Evolutionary conservation across 2,329 filamentous ascomycete genomes (phyloP).

Genomic region (Chaetomium olivaceum): DNA sequence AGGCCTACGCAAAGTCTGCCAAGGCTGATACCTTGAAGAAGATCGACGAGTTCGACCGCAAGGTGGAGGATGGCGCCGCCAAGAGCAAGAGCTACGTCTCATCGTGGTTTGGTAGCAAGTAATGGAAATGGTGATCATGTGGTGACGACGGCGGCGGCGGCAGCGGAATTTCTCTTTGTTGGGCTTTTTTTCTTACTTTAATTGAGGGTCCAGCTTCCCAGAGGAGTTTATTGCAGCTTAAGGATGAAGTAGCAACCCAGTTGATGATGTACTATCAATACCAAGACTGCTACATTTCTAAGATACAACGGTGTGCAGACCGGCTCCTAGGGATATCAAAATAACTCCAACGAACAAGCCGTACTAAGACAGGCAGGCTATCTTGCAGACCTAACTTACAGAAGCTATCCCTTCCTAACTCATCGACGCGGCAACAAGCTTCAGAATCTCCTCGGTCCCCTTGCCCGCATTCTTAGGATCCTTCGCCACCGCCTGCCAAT

Average conservation of each 20-base stretch:
- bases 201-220: background rate
- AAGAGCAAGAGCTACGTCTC: conserved; percentile 84
- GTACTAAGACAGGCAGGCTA: background rate
- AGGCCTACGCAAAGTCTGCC: conserved; percentile 62
- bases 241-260: background rate
- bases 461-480: conserved; percentile 77
- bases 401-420: conserved; percentile 14
- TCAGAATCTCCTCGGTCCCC: conserved; percentile 77
- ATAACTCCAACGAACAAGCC: background rate
- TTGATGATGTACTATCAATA: background rate
- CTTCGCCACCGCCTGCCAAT: conserved; percentile 86
- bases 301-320: background rate
- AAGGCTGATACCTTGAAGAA: conserved; percentile 68
- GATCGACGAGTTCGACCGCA: conserved; percentile 80
- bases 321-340: background rate
- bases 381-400: background rate
- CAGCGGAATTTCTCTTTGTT: background rate
- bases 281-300: background rate
- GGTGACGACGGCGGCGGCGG: background rate
- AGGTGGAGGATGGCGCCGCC: conserved; percentile 72
- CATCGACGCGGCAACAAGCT: conserved; percentile 65
- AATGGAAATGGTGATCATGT: conserved; percentile 21
- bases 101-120: conserved; percentile 78
- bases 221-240: background rate
- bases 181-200: background rate